Conservation (phyloP, 345 rosid species). For the Nasturtium officinale region DNA sequence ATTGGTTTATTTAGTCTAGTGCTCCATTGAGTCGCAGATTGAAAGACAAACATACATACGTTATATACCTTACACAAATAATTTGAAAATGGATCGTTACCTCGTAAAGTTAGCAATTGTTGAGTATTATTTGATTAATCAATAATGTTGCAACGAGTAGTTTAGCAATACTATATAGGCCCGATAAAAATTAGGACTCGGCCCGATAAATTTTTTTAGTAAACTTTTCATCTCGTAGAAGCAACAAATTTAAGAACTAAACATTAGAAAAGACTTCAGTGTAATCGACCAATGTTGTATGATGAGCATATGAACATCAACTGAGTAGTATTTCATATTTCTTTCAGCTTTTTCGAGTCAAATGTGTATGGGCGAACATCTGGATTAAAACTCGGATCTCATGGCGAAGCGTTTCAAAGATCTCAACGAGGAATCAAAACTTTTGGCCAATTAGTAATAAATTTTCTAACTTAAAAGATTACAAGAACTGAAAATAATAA, state of each 20-base stretch:
- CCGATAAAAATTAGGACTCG: no score
- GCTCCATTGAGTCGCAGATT: neutral
- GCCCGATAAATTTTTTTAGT: no score
- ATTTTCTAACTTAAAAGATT: neutral
- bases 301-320: neutral
- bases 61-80: neutral
- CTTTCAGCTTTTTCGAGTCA: neutral
- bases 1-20: neutral
- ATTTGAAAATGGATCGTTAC: neutral
- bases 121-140: no score
- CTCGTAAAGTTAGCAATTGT: no score
- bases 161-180: no score
- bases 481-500: neutral
- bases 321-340: neutral
- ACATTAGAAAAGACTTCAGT: neutral
- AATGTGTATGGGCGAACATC: conserved; percentile 5
- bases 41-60: neutral
- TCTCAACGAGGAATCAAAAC: neutral
- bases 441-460: neutral
- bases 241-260: neutral
- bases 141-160: no score
- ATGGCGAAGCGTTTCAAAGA: conserved; percentile 16
- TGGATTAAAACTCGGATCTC: conserved; percentile 3
- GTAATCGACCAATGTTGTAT: no score
- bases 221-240: neutral